A percentile compares a stretch with the other conserved stretches of the same genome.
Conservation (phyloP, 1,139 yeast genomes). For the Scheffersomyces lignicola region DNA sequence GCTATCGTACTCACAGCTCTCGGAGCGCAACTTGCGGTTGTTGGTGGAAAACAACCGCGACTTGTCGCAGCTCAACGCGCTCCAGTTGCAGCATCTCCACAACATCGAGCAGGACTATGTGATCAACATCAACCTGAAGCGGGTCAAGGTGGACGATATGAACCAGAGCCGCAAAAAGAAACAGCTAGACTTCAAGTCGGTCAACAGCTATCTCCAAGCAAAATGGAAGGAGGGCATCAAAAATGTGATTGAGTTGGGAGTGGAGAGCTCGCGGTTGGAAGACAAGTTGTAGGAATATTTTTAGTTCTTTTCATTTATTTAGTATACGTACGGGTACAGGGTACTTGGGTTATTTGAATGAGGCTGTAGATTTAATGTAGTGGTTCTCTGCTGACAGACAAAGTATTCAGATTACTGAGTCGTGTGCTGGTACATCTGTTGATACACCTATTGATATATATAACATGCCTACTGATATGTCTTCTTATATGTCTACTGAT, state of each 20-base stretch:
- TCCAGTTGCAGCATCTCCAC: conserved; percentile 20
- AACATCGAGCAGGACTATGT: conserved; percentile 17
- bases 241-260: conserved; percentile 35
- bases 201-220: conserved; percentile 31
- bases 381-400: too few relatives aligned
- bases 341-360: too few relatives aligned
- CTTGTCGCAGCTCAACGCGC: conserved; percentile 16
- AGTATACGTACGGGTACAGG: background rate
- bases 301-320: background rate
- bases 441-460: too few relatives aligned
- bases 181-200: conserved; percentile 38
- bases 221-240: conserved; percentile 44
- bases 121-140: conserved; percentile 23
- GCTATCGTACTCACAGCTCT: conserved; percentile 30
- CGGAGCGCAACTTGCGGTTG: conserved; percentile 28
- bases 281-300: conserved; percentile 10
- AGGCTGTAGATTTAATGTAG: too few relatives aligned
- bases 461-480: too few relatives aligned
- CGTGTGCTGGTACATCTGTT: too few relatives aligned
- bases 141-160: conserved; percentile 32
- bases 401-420: too few relatives aligned
- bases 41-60: conserved; percentile 21
- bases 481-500: too few relatives aligned
- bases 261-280: conserved; percentile 26
- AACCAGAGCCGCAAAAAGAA: conserved; percentile 29